These are phyloP conservation scores for Lipomyces yamadae DNA, from an alignment of 805 yeast species.

Conservation along the genomic window DNA sequence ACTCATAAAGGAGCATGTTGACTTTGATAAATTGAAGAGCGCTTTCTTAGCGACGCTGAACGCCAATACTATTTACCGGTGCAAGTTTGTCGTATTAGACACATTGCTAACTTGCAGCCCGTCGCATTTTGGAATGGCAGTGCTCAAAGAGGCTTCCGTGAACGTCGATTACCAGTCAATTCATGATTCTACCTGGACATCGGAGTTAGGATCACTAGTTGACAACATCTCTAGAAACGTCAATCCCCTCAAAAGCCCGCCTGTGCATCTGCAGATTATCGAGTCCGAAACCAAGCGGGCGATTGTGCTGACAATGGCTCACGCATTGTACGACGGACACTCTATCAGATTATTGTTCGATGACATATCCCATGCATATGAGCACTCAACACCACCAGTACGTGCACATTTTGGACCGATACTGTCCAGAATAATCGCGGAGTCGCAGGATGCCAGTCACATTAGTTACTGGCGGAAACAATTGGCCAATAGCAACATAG, in stretches of 20 bases:
- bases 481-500: background rate
- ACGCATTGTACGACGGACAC: slow-evolving; percentile 36
- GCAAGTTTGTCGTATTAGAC: slow-evolving; percentile 12
- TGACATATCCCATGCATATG: slow-evolving; percentile 1
- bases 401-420: slow-evolving; percentile 22
- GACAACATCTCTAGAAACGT: background rate
- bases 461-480: slow-evolving; percentile 17
- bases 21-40: slow-evolving; percentile 15
- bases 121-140: slow-evolving; percentile 24
- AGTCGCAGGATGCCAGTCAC: background rate
- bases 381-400: background rate
- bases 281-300: slow-evolving; percentile 7
- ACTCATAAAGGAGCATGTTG: slow-evolving; percentile 12
- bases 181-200: background rate
- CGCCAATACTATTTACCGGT: slow-evolving; percentile 24
- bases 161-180: background rate
- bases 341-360: slow-evolving; percentile 21
- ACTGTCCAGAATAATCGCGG: slow-evolving; percentile 14
- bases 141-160: slow-evolving; percentile 7
- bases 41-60: slow-evolving; percentile 28
- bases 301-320: slow-evolving; percentile 22
- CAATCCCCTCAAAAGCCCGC: slow-evolving; percentile 18
- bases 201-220: background rate
- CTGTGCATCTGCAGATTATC: slow-evolving; percentile 10
- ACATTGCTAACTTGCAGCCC: background rate